Conservation (phyloP, 2,329 filamentous ascomycete genomes). For the Talaromyces sp. region DNA sequence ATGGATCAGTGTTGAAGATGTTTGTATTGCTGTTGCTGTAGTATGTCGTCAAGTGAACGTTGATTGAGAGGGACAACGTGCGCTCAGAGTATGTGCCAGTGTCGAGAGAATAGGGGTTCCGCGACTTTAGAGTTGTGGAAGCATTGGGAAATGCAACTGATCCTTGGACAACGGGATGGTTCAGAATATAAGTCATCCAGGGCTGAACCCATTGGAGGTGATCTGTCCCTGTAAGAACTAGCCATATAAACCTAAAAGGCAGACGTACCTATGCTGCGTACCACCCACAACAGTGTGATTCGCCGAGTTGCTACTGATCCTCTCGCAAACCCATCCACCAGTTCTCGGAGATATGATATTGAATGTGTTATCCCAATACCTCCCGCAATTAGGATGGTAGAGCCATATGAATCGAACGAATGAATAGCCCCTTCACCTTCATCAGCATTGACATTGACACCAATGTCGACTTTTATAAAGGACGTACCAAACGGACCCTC, state of each 20-base stretch:
- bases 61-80: constrained; percentile 69
- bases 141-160: constrained; percentile 11
- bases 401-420: constrained; percentile 82
- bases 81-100: constrained; percentile 59
- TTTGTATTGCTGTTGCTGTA: constrained; percentile 11
- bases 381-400: constrained; percentile 81
- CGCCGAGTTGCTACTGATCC: constrained; percentile 71
- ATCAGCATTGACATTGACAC: background rate
- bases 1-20: background rate
- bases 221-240: constrained; percentile 49
- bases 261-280: constrained; percentile 17
- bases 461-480: background rate
- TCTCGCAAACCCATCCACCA: constrained; percentile 62
- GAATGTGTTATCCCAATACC: constrained; percentile 91
- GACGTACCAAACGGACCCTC: constrained; percentile 72
- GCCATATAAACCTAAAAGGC: background rate
- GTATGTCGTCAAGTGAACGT: constrained; percentile 16
- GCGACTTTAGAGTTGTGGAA: constrained; percentile 62
- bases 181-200: constrained; percentile 56
- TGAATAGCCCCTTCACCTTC: constrained; percentile 55
- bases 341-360: constrained; percentile 72
- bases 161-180: constrained; percentile 15
- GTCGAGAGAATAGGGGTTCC: constrained; percentile 5
- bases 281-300: constrained; percentile 72
- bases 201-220: constrained; percentile 83